Conservation (phyloP, 352 stramenopile genomes). For the Globisporangium solare region DNA sequence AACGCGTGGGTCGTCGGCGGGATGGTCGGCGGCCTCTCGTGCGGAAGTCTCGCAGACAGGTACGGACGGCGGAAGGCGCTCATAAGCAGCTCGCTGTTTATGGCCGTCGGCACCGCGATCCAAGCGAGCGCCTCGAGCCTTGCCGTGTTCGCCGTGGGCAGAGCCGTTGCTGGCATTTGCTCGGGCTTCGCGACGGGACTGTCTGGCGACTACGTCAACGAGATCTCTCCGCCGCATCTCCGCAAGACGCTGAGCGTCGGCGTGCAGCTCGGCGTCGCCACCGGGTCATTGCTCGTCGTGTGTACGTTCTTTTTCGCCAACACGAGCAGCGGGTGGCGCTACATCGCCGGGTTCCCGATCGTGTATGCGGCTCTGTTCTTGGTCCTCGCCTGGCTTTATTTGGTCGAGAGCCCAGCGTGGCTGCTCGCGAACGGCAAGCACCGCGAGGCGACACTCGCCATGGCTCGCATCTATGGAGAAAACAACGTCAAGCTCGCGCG, state of each 20-base stretch:
- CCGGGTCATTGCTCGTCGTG: constrained; percentile 38
- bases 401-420: constrained; percentile 52
- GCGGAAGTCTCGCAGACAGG: constrained; percentile 27
- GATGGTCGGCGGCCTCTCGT: constrained; percentile 39
- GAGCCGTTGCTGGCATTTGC: constrained; percentile 43
- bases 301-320: constrained; percentile 52
- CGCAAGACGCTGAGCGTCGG: constrained; percentile 29
- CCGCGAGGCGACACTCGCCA: constrained; percentile 19
- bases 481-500: constrained; percentile 26
- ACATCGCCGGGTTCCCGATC: constrained; percentile 40
- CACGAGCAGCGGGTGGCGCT: constrained; percentile 42
- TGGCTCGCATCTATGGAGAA: constrained; percentile 27
- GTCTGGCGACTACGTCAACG: constrained; percentile 36
- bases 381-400: constrained; percentile 27
- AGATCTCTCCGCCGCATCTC: constrained; percentile 37
- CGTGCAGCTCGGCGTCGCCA: constrained; percentile 44
- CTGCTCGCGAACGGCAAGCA: constrained; percentile 25
- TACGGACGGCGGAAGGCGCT: constrained; percentile 46
- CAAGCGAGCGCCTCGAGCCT: constrained; percentile 22
- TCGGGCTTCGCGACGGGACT: constrained; percentile 30
- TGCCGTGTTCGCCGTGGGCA: constrained; percentile 32
- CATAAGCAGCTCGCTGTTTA: constrained; percentile 26
- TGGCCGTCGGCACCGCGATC: constrained; percentile 31
- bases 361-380: constrained; percentile 33
- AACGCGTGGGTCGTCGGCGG: constrained; percentile 57